Conservation (phyloP, 2,329 filamentous ascomycete genomes). For the Botrytis fragariae region DNA sequence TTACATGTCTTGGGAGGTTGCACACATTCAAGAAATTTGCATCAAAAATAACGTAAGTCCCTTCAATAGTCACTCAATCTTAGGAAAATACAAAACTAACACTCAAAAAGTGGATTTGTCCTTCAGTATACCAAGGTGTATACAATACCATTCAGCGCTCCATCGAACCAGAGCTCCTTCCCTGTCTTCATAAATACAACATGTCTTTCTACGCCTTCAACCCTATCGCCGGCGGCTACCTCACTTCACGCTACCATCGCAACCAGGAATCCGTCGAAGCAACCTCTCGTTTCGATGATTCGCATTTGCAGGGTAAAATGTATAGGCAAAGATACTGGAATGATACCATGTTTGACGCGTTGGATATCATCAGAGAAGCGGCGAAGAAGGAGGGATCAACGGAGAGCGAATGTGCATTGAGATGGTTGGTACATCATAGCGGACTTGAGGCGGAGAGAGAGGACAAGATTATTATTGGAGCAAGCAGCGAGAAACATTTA, state of each 20-base stretch:
- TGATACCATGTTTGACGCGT: conserved; percentile 60
- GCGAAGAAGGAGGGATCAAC: conserved; percentile 64
- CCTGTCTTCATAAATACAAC: conserved; percentile 56
- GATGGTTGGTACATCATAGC: conserved; percentile 72
- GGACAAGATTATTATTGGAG: conserved; percentile 59
- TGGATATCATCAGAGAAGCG: conserved; percentile 65
- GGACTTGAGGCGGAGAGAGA: conserved; percentile 50
- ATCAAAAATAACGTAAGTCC: conserved; percentile 31
- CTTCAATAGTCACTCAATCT: no score
- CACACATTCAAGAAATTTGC: conserved; percentile 37
- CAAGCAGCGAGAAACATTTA: conserved; percentile 56
- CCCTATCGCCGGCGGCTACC: conserved; percentile 50
- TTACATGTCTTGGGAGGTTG: conserved; percentile 46
- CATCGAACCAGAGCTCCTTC: conserved; percentile 61
- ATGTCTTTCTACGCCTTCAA: conserved; percentile 62
- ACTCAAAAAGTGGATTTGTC: conserved; percentile 33
- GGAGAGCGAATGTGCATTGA: conserved; percentile 70
- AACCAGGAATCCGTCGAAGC: conserved; percentile 21
- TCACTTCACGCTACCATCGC: conserved; percentile 49
- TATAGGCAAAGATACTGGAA: conserved; percentile 61
- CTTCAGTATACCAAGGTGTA: conserved; percentile 39
- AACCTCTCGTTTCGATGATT: conserved; percentile 38
- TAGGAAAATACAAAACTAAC: not conserved
- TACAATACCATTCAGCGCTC: conserved; percentile 41
- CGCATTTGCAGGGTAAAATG: conserved; percentile 47